Percentiles rank a stretch among this genome's conserved stretches.
Evolutionary conservation across 2,329 filamentous ascomycete genomes (phyloP).

Genomic region (Polychaeton citri): DNA sequence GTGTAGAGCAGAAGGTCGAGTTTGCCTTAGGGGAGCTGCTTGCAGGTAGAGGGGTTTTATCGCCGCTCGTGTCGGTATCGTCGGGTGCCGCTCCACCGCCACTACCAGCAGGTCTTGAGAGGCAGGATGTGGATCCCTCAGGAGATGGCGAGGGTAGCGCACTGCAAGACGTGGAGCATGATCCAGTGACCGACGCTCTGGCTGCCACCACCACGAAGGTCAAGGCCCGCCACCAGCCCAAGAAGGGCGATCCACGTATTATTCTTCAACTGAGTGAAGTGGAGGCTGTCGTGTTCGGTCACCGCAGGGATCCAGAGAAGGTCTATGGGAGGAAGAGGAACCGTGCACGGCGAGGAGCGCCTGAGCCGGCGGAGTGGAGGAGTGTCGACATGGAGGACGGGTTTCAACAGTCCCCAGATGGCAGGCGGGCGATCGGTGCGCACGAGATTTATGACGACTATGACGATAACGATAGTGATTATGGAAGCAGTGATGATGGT

Average conservation of each 20-base stretch:
- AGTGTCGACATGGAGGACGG: constrained; percentile 31
- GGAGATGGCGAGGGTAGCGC: constrained; percentile 20
- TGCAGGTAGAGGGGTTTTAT: constrained; percentile 11
- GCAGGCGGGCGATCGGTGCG: constrained; percentile 3
- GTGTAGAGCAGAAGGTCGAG: constrained; percentile 40
- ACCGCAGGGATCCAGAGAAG: constrained; percentile 31
- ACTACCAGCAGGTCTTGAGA: no score
- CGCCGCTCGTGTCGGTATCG: neutral
- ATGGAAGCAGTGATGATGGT: constrained; percentile 4
- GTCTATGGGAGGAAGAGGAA: constrained; percentile 34
- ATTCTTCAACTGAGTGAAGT: constrained; percentile 38
- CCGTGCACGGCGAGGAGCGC: constrained; percentile 27
- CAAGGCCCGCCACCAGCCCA: constrained; percentile 10
- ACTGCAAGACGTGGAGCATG: constrained; percentile 1
- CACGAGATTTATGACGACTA: constrained; percentile 6
- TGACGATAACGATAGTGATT: constrained; percentile 5
- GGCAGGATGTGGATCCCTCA: constrained; percentile 7
- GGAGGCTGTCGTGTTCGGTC: constrained; percentile 38
- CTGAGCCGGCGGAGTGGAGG: constrained; percentile 25
- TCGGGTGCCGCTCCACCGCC: neutral
- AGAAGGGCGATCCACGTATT: constrained; percentile 39
- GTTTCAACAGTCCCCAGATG: constrained; percentile 1
- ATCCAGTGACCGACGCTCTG: neutral
- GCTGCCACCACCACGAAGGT: constrained; percentile 13
- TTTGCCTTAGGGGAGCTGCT: constrained; percentile 31